Evolutionary conservation across 495 filamentous ascomycete species (phyloP).

Genomic region (Penicillium cataractarum): DNA sequence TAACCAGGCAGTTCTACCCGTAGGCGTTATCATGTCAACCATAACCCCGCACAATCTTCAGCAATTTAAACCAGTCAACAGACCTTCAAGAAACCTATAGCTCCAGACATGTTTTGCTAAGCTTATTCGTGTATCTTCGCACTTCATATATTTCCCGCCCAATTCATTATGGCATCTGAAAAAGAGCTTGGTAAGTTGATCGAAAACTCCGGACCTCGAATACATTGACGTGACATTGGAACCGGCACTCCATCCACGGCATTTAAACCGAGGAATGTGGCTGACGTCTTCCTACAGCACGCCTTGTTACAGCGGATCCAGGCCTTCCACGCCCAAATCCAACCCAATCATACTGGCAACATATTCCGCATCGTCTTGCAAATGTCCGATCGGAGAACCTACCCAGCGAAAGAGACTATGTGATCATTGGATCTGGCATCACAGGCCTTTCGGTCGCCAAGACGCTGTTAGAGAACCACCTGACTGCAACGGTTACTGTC

Average conservation of each 20-base stretch:
- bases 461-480: slow-evolving; percentile 50
- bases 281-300: slow-evolving; percentile 16
- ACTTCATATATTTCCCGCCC: too few relatives aligned
- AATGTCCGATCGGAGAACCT: slow-evolving; percentile 51
- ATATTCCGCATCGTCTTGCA: slow-evolving; percentile 59
- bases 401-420: slow-evolving; percentile 53
- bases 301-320: slow-evolving; percentile 35
- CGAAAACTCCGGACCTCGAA: not conserved
- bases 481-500: slow-evolving; percentile 28
- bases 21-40: slow-evolving; percentile 10
- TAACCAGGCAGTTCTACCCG: slow-evolving; percentile 23
- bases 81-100: not conserved
- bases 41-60: slow-evolving; percentile 28
- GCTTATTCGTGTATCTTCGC: too few relatives aligned
- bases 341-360: slow-evolving; percentile 73
- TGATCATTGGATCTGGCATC: slow-evolving; percentile 74
- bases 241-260: not conserved
- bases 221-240: too few relatives aligned
- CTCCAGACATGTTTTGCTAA: too few relatives aligned
- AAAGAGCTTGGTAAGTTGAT: slow-evolving; percentile 11
- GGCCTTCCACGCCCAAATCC: slow-evolving; percentile 59
- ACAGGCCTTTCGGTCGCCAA: slow-evolving; percentile 65
- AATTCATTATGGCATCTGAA: slow-evolving; percentile 17
- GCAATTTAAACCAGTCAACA: not conserved
- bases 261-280: not conserved